Evolutionary conservation across 306 rosid species (phyloP), one percentile per base, ranked within the genome.

Genomic region (Prunus campanulata): DNA sequence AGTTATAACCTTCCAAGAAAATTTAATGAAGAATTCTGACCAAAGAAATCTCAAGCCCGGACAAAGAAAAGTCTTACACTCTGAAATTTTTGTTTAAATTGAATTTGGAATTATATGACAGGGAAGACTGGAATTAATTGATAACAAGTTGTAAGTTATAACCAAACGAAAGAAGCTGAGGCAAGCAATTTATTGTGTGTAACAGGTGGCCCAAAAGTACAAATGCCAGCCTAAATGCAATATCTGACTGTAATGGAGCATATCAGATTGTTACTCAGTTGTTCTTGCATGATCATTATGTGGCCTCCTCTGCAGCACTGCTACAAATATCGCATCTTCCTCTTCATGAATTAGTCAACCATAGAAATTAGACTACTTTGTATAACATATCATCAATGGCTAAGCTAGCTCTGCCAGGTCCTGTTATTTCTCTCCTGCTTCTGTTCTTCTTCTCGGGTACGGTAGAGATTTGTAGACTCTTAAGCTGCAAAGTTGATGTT

Each of bases 391-490:
- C 10, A 54, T 12, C 15, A 32, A 71, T 55, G 76, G 76, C 52
- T 3, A 59, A 56, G 52, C 35, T 35, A 11, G 51, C 51, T 71
- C 35, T 71, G 8, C 25, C 4, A 35, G 5, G 66, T 42, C 49
- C 22, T 14, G 14, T 56, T 39, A 2, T 71, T 71, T 46, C 51
- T 32, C 0, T 71, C 51, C 65, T 71, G 7, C 32, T 70, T 51
- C 57, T 19, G 19, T 70, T 71, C 61, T 50, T 70, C 51, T 19
- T 54, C 75, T 71, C n/a, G 6, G 74, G 74, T 70, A 51, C 8
- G n/a, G 13, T 59, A 13, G 6, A 24, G 32, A 59, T 24, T 30
- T 15, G 25, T 68, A 1, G 3, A 68, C 11, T 42, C 62, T 67
- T 44, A 67, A 67, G 6, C 54, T 22, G 6, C 54, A 67, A 22